phyloP scores from a whole-genome alignment of 352 stramenopile species.

The Elongisporangium anandrum region DNA sequence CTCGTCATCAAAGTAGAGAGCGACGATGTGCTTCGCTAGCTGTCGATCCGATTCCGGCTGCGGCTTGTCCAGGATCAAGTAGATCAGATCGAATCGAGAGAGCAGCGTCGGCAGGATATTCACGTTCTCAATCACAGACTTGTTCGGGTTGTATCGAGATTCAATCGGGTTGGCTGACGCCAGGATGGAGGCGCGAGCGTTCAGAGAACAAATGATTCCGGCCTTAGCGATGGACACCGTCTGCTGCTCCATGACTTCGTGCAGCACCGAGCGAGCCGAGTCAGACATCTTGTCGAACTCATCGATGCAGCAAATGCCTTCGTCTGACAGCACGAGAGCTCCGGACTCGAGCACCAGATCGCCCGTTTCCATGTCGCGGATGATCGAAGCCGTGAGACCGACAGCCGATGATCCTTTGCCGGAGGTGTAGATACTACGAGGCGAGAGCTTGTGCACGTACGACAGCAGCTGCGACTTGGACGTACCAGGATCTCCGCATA shows the following conservation, averaged over 20 bases:
- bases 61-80: conserved; percentile 98
- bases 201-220: conserved; percentile 98
- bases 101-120: conserved; percentile 97
- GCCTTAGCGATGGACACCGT: conserved; percentile 98
- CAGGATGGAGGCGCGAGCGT: conserved; percentile 97
- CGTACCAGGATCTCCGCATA: conserved; percentile 97
- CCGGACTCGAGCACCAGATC: conserved; percentile 97
- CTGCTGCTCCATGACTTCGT: conserved; percentile 99
- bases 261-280: conserved; percentile 95
- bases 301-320: conserved; percentile 99
- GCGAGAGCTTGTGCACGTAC: conserved; percentile 95
- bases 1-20: conserved; percentile 93
- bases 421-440: conserved; percentile 98
- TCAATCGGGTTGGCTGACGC: conserved; percentile 98
- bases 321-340: conserved; percentile 96
- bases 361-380: conserved; percentile 96
- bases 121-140: conserved; percentile 98
- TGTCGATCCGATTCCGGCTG: conserved; percentile 92
- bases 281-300: conserved; percentile 99
- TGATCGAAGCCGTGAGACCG: conserved; percentile 96
- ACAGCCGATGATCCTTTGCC: conserved; percentile 98
- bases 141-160: conserved; percentile 97
- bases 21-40: conserved; percentile 97
- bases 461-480: conserved; percentile 98
- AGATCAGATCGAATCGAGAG: conserved; percentile 99